These are phyloP conservation scores for Fusarium coffeatum DNA, from an alignment of 2,329 filamentous ascomycete genomes.

Conservation along the genomic window DNA sequence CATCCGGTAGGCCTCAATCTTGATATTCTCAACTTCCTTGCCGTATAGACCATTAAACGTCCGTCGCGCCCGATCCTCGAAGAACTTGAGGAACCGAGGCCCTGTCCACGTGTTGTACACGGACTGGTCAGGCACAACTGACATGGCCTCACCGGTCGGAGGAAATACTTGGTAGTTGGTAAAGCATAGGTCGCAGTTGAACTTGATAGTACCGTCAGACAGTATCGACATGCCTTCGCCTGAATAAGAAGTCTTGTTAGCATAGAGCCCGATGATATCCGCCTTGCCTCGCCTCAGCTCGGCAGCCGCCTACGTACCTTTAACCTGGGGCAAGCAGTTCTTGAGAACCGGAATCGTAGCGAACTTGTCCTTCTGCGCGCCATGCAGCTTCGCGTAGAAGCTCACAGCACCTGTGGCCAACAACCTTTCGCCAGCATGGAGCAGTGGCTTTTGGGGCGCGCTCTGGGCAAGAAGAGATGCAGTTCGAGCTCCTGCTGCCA, in stretches of 20 bases:
- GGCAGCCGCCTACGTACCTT: constrained; percentile 50
- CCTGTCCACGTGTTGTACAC: constrained; percentile 59
- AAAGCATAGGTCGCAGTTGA: constrained; percentile 70
- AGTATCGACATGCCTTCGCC: constrained; percentile 60
- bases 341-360: constrained; percentile 65
- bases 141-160: constrained; percentile 62
- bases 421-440: constrained; percentile 65
- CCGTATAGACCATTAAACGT: constrained; percentile 58
- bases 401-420: constrained; percentile 66
- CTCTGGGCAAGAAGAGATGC: constrained; percentile 64
- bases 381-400: constrained; percentile 54
- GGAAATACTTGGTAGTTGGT: constrained; percentile 63
- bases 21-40: constrained; percentile 52
- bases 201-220: constrained; percentile 65
- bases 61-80: constrained; percentile 55
- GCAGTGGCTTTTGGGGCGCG: constrained; percentile 59
- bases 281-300: constrained; percentile 4
- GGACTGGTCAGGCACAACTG: constrained; percentile 58
- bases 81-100: constrained; percentile 55
- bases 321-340: constrained; percentile 56
- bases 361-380: constrained; percentile 61
- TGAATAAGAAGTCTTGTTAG: constrained; percentile 35
- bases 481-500: constrained; percentile 69
- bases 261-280: constrained; percentile 22
- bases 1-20: constrained; percentile 58